Evolutionary conservation across 202 grass and related monocot species (phyloP).

Genomic region (Panicum hallii): DNA sequence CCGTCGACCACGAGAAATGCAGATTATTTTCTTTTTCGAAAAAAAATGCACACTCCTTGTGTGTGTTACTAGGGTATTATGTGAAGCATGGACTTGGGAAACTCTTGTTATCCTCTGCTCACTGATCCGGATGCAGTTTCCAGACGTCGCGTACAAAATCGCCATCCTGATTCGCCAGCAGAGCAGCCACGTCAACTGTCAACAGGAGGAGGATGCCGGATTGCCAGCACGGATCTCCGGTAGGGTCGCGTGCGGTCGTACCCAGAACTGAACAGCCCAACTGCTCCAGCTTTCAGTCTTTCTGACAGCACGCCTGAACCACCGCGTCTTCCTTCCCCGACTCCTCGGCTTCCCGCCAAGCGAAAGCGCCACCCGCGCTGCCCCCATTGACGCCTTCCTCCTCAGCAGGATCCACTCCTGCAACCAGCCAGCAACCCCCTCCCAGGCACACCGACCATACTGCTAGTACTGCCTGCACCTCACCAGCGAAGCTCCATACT

Average conservation of each 20-base stretch:
- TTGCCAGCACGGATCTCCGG: not conserved
- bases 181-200: not conserved
- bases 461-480: not conserved
- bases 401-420: not conserved
- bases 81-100: not conserved
- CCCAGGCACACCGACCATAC: conserved; percentile 15
- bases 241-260: conserved; percentile 27
- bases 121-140: not conserved
- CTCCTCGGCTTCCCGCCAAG: not conserved
- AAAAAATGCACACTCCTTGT: not conserved
- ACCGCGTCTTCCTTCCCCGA: conserved; percentile 21
- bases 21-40: not conserved
- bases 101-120: not conserved
- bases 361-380: conserved; percentile 53
- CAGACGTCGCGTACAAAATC: not conserved
- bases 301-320: conserved; percentile 46
- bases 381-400: conserved; percentile 7
- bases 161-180: not conserved
- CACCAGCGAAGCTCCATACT: not conserved
- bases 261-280: conserved; percentile 49
- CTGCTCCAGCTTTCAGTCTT: conserved; percentile 10
- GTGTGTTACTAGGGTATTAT: too few relatives aligned
- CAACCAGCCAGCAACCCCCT: not conserved
- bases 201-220: not conserved
- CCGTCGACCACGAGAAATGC: not conserved